Evolutionary conservation across 2,329 filamentous ascomycete genomes (phyloP).

Genomic region (Fonsecaea erecta): DNA sequence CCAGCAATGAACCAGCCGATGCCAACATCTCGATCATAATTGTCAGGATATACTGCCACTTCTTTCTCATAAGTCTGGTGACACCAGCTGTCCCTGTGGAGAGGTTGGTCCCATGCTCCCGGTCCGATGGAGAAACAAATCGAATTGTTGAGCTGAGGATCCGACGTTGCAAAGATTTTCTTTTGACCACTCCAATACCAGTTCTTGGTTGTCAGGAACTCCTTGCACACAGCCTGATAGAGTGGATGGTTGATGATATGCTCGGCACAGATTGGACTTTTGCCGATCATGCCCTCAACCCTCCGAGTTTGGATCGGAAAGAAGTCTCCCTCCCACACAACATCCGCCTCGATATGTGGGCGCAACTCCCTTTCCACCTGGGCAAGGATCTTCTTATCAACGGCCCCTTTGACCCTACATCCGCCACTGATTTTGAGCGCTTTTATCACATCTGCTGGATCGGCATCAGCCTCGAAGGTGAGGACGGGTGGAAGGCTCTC

Average conservation of each 20-base stretch:
- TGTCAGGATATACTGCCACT: conserved; percentile 23
- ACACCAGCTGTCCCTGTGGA: conserved; percentile 47
- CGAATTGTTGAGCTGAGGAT: conserved; percentile 37
- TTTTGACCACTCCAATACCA: conserved; percentile 41
- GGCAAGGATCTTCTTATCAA: conserved; percentile 7
- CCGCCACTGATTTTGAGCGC: conserved; percentile 19
- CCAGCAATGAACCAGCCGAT: conserved; percentile 39
- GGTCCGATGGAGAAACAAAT: conserved; percentile 43
- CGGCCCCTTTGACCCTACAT: conserved; percentile 15
- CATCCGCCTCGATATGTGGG: conserved; percentile 24
- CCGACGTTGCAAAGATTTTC: conserved; percentile 38
- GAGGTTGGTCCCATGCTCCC: conserved; percentile 41
- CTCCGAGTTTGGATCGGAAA: conserved; percentile 31
- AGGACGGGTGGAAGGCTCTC: conserved; percentile 22
- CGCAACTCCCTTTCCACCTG: conserved; percentile 21
- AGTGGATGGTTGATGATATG: conserved; percentile 39
- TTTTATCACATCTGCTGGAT: conserved; percentile 16
- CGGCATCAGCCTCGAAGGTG: conserved; percentile 15
- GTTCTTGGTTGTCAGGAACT: conserved; percentile 40
- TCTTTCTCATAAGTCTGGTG: conserved; percentile 40
- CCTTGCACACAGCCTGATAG: conserved; percentile 38
- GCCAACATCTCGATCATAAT: conserved; percentile 32
- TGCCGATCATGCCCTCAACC: conserved; percentile 23
- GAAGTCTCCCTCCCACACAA: conserved; percentile 28
- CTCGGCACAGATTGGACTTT: conserved; percentile 23